Evolutionary conservation across 176 grass and related monocot genomes (phyloP).

Genomic region (Oropetium thomaeum): DNA sequence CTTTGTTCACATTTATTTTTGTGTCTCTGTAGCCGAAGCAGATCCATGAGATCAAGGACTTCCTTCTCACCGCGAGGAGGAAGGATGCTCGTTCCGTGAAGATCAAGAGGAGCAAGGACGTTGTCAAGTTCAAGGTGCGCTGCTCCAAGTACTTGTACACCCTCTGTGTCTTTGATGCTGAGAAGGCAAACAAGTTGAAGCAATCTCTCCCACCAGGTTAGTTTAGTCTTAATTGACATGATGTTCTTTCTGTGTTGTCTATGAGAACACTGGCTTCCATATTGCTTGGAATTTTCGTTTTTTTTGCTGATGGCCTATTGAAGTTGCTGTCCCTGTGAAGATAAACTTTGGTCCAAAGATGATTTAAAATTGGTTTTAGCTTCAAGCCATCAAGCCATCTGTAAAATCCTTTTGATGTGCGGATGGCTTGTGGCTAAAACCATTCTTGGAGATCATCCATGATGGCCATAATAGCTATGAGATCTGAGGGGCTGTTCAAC

Average conservation of each 20-base stretch:
- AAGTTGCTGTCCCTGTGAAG: slow-evolving; percentile 50
- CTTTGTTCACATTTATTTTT: background rate
- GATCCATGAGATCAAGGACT: slow-evolving; percentile 84
- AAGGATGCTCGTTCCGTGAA: slow-evolving; percentile 78
- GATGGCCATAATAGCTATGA: slow-evolving; percentile 82
- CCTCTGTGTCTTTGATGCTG: slow-evolving; percentile 60
- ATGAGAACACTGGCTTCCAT: background rate
- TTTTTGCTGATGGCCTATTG: background rate
- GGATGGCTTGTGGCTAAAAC: slow-evolving; percentile 49
- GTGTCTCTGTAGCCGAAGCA: slow-evolving; percentile 56
- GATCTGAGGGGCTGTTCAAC: slow-evolving; percentile 51
- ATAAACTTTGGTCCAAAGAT: slow-evolving; percentile 53
- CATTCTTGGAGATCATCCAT: slow-evolving; percentile 9
- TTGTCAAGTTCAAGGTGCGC: slow-evolving; percentile 69
- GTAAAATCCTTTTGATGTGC: slow-evolving; percentile 19
- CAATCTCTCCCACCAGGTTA: slow-evolving; percentile 71
- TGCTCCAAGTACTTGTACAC: slow-evolving; percentile 79
- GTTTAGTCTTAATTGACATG: background rate
- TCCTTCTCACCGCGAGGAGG: slow-evolving; percentile 74
- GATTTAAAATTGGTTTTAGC: slow-evolving; percentile 42
- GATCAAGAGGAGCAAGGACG: slow-evolving; percentile 83
- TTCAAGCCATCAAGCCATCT: slow-evolving; percentile 36
- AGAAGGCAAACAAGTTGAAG: slow-evolving; percentile 81
- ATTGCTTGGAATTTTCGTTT: background rate
- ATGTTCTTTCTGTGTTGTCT: background rate